These are phyloP conservation scores for Myriosclerotinia duriaeana DNA, from an alignment of 2,329 filamentous ascomycete genomes.

Conservation along the genomic window DNA sequence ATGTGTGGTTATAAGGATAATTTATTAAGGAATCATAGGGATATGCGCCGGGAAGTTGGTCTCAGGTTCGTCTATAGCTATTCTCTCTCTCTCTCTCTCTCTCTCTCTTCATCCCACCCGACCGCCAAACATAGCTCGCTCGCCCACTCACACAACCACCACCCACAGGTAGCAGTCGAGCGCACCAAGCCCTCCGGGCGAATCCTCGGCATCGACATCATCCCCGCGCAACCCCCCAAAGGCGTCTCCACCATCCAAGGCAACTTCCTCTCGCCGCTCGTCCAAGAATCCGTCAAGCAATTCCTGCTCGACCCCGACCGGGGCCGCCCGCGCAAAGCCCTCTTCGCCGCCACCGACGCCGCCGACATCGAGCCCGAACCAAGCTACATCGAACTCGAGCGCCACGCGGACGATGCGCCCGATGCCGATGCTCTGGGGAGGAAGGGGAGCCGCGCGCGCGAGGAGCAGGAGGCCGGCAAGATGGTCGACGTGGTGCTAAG, in stretches of 20 bases:
- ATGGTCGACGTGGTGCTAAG: conserved; percentile 90
- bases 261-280: conserved; percentile 74
- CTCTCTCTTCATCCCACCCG: too few relatives aligned
- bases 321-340: conserved; percentile 49
- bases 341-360: conserved; percentile 19
- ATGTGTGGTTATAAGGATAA: not conserved
- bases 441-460: conserved; percentile 38
- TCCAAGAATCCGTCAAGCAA: conserved; percentile 74
- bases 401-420: conserved; percentile 42
- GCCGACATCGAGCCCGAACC: not conserved
- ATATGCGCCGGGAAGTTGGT: conserved; percentile 75
- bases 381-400: conserved; percentile 68
- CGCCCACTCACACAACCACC: conserved; percentile 17
- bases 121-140: too few relatives aligned
- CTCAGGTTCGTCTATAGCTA: conserved; percentile 50
- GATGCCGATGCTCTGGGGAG: conserved; percentile 22
- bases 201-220: conserved; percentile 89
- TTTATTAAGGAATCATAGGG: conserved; percentile 50
- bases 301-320: conserved; percentile 67
- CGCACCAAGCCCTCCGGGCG: conserved; percentile 73
- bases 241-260: conserved; percentile 96
- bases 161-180: conserved; percentile 71
- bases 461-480: conserved; percentile 48
- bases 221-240: conserved; percentile 84
- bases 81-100: not conserved